phyloP scores from a whole-genome alignment of 192 early-diverging fungal species.

The Pilobolus umbonatus region DNA sequence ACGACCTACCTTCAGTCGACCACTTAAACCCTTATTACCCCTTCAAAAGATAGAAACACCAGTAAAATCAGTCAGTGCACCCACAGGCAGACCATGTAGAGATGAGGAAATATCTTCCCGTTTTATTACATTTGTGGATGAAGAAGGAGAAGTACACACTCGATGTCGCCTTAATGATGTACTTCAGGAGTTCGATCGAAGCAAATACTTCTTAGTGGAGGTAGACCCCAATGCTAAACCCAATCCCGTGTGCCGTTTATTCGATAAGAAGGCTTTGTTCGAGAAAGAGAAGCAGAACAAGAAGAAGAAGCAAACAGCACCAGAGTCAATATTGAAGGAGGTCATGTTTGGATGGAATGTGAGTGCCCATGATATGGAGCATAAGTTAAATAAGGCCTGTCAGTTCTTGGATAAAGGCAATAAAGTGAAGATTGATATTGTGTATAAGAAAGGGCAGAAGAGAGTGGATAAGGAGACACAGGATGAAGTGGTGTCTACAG shows the following conservation, averaged over 20 bases:
- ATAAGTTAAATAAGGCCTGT: conserved; percentile 42
- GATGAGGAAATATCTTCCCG: conserved; percentile 49
- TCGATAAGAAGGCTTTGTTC: conserved; percentile 46
- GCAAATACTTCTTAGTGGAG: conserved; percentile 42
- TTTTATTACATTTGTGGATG: conserved; percentile 41
- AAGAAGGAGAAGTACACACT: conserved; percentile 35
- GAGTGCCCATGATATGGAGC: conserved; percentile 42
- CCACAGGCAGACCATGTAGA: conserved; percentile 34
- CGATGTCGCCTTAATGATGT: conserved; percentile 23
- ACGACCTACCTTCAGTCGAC: too few relatives aligned
- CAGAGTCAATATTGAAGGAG: conserved; percentile 39
- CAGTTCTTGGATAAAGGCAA: conserved; percentile 51
- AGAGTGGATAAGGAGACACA: conserved; percentile 31
- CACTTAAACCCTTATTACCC: too few relatives aligned
- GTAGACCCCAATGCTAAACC: conserved; percentile 33
- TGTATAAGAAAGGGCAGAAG: conserved; percentile 39
- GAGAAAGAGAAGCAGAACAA: conserved; percentile 46
- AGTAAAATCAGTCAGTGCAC: too few relatives aligned
- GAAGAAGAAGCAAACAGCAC: conserved; percentile 34
- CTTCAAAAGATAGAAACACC: too few relatives aligned
- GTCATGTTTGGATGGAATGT: conserved; percentile 50
- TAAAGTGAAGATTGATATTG: conserved; percentile 43
- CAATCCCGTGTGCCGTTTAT: conserved; percentile 46
- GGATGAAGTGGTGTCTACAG: conserved; percentile 31
- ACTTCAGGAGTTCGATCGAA: conserved; percentile 38